Evolutionary conservation across 345 rosid species (phyloP), one percentile per base, ranked within the genome.

Genomic region (Raphanus sativus): DNA sequence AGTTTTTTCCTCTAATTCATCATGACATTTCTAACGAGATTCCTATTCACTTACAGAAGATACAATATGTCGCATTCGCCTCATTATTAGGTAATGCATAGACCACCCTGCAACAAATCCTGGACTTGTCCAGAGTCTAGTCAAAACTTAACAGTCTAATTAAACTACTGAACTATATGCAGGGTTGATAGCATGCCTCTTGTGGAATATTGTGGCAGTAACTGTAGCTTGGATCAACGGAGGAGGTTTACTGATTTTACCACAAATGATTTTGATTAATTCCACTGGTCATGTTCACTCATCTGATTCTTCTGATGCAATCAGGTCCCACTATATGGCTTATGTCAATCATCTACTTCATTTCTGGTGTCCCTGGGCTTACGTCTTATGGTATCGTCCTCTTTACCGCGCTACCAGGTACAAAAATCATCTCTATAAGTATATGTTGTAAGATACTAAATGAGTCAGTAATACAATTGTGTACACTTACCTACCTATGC

Each of bases 371-470:
- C 83, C 99, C 99, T 77, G 98, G 97, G 97, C 83, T 64, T 96
- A 93, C 66, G 86, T 89, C 65, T 38, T 85, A 75, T 96, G 99
- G 99, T 96, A 96, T 80, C 91, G 94, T 67, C 99, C 99, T 65
- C 89, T 96, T 48, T 96, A 96, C 78, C 87, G 93, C 73, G 99
- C 99, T 74, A 88, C 89, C 85, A 93, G 99, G 99, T 96, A 45
- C 88, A 28, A 30, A 15, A 29, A 12, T 67, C 50, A 62, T 10
- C 30, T 74, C 30, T 62, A 11, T 54, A 62, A 62, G 24, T 17
- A 63, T 30, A 73, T 62, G 38, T 69, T 65, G 36, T 29, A 77
- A 64, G 29, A 34, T 29, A 55, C 29, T 45, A 29, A 30, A 73
- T 10, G 50, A 67, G 55, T 40, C 3, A 3, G 15, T 69, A 42